phyloP scores from a whole-genome alignment of 768 basidiomycete genomes.

The Rhodotorula sphaerocarpa region DNA sequence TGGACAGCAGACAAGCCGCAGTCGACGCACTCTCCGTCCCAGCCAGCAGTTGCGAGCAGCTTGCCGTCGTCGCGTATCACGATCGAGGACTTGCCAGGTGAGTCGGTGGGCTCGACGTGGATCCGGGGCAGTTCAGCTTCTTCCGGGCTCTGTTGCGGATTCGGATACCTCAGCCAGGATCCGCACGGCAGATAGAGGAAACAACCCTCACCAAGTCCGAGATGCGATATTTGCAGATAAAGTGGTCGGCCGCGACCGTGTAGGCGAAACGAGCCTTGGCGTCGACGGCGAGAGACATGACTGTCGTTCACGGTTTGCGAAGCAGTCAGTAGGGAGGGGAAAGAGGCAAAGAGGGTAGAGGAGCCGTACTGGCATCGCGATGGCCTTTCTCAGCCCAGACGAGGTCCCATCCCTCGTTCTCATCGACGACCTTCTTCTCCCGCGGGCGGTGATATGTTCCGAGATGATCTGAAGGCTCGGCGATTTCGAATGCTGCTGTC shows the following conservation, averaged over 20 bases:
- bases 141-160: slow-evolving; percentile 19
- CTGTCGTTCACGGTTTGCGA: slow-evolving; percentile 15
- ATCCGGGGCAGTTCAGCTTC: neutral
- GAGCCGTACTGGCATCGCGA: slow-evolving; percentile 45
- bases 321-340: neutral
- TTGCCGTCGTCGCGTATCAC: slow-evolving; percentile 65
- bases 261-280: slow-evolving; percentile 23
- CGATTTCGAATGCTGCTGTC: neutral
- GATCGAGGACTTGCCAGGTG: slow-evolving; percentile 47
- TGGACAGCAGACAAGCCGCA: no score
- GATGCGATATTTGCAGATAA: slow-evolving; percentile 35
- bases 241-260: slow-evolving; percentile 38
- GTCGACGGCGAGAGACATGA: slow-evolving; percentile 36
- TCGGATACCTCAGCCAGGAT: no score
- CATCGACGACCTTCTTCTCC: slow-evolving; percentile 3
- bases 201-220: slow-evolving; percentile 12
- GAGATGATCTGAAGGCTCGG: neutral
- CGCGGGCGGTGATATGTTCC: neutral
- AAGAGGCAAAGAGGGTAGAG: neutral
- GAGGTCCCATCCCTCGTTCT: slow-evolving; percentile 41
- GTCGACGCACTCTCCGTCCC: slow-evolving; percentile 81
- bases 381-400: slow-evolving; percentile 44
- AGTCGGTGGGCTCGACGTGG: neutral
- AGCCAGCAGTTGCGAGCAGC: slow-evolving; percentile 80
- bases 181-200: no score